A percentile compares a stretch with the other conserved stretches of the same genome.
Conservation (phyloP, 768 basidiomycete genomes). For the Kwoniella dejecticola region DNA sequence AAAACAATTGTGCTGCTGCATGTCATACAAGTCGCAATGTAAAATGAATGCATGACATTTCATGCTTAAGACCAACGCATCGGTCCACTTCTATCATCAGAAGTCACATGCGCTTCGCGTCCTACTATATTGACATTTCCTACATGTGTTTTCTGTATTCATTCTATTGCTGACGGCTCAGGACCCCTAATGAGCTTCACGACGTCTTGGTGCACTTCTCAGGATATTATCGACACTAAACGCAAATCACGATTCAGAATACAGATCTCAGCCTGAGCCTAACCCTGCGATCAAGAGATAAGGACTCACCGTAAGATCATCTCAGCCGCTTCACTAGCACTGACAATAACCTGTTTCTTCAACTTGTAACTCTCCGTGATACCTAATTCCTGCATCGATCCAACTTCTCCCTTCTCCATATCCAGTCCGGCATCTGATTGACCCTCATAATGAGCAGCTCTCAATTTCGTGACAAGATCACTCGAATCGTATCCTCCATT, state of each 20-base stretch:
- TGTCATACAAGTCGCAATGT: no score
- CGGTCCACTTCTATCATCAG: no score
- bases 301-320: conserved; percentile 83
- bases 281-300: neutral
- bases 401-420: conserved; percentile 82
- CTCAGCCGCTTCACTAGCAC: conserved; percentile 94
- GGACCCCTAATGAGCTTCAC: conserved; percentile 60
- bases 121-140: no score
- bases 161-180: neutral
- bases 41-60: no score
- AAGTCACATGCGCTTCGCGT: no score
- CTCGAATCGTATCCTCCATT: conserved; percentile 98
- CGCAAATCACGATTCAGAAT: neutral
- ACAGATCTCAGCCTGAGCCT: no score
- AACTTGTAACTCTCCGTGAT: conserved; percentile 97
- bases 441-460: conserved; percentile 94
- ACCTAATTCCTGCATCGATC: conserved; percentile 82
- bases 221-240: conserved; percentile 87
- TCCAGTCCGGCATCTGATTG: conserved; percentile 84
- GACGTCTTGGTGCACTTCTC: conserved; percentile 76
- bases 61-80: no score
- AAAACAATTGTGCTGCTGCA: no score
- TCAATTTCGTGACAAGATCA: conserved; percentile 82
- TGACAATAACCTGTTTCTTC: conserved; percentile 90
- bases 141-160: no score